phyloP scores from a whole-genome alignment of 768 basidiomycete genomes.

The Saitozyma sp. region DNA sequence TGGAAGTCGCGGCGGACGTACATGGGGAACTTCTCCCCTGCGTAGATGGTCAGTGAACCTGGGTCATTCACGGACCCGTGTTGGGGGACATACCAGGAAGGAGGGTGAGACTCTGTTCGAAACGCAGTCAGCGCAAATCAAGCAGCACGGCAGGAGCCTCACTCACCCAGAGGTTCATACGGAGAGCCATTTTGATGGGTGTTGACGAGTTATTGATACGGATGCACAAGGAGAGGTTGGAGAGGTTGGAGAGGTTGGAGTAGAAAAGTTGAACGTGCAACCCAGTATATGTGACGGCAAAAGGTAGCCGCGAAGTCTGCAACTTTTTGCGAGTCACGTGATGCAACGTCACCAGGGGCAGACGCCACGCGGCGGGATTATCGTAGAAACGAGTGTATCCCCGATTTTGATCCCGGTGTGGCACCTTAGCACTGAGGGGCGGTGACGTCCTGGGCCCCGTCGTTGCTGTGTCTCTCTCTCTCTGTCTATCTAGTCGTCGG shows the following conservation, averaged over 20 bases:
- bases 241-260: constrained; percentile 4
- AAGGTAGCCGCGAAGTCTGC: neutral
- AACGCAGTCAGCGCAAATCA: neutral
- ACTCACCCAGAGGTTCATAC: constrained; percentile 45
- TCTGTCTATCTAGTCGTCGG: no score
- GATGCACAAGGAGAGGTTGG: constrained; percentile 6
- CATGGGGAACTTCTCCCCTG: constrained; percentile 59
- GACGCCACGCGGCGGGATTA: no score
- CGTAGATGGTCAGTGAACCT: constrained; percentile 7
- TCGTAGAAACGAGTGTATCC: no score
- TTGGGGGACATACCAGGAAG: constrained; percentile 20
- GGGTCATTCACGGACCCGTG: neutral
- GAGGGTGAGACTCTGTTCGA: constrained; percentile 35
- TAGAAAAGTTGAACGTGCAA: constrained; percentile 2
- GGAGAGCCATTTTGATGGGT: constrained; percentile 36
- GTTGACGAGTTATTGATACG: neutral
- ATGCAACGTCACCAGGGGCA: no score
- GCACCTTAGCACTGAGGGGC: no score
- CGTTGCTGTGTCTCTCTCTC: no score
- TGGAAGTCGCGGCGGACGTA: constrained; percentile 67
- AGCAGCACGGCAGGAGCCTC: neutral
- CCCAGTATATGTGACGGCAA: neutral
- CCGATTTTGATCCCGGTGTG: no score
- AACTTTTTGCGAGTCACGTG: neutral
- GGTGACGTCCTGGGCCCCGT: no score